phyloP scores from a whole-genome alignment of 2,329 filamentous ascomycete genomes.

The Sporothrix brunneoviolacea region DNA sequence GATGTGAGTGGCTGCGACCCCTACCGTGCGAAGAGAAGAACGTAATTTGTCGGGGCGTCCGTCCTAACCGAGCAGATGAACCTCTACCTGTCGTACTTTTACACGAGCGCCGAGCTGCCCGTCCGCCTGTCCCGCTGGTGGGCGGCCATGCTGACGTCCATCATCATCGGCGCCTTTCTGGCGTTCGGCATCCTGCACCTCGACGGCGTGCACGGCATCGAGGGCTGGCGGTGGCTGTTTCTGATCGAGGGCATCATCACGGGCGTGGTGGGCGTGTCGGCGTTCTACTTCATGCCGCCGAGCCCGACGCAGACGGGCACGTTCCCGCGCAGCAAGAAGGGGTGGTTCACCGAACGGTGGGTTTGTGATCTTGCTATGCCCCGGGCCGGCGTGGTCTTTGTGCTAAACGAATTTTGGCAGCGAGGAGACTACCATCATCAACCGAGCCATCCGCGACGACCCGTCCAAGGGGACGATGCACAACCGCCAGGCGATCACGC shows the following conservation, averaged over 20 bases:
- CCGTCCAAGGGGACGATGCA: slow-evolving; percentile 55
- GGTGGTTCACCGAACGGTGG: slow-evolving; percentile 51
- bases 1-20: slow-evolving; percentile 24
- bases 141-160: slow-evolving; percentile 33
- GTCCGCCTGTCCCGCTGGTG: slow-evolving; percentile 36
- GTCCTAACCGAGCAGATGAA: slow-evolving; percentile 22
- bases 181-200: slow-evolving; percentile 35
- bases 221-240: slow-evolving; percentile 46
- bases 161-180: slow-evolving; percentile 33
- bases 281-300: slow-evolving; percentile 49
- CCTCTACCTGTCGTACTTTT: slow-evolving; percentile 39
- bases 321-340: slow-evolving; percentile 46
- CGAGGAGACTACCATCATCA: slow-evolving; percentile 56
- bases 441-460: slow-evolving; percentile 52
- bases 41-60: too few relatives aligned
- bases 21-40: too few relatives aligned
- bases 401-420: too few relatives aligned
- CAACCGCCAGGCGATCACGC: slow-evolving; percentile 50
- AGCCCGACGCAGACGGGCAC: slow-evolving; percentile 44
- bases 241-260: slow-evolving; percentile 46
- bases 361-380: too few relatives aligned
- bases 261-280: slow-evolving; percentile 42
- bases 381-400: too few relatives aligned
- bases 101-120: slow-evolving; percentile 34
- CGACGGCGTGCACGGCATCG: slow-evolving; percentile 29